Percentiles rank a stretch among this genome's conserved stretches.
These are phyloP conservation scores for Nakataea oryzae DNA, from an alignment of 2,329 filamentous ascomycete genomes.

Conservation along the genomic window DNA sequence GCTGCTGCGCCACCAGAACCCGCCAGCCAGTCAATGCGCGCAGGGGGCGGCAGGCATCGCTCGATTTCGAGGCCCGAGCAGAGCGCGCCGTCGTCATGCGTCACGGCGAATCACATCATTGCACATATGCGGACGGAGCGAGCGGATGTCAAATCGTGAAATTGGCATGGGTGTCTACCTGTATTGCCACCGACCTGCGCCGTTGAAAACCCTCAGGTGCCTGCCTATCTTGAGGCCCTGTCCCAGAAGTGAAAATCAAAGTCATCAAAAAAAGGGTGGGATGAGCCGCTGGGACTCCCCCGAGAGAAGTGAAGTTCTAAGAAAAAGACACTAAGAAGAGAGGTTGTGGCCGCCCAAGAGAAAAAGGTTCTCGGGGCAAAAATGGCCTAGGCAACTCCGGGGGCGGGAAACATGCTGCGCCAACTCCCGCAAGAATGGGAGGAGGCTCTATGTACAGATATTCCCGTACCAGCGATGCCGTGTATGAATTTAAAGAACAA, in stretches of 20 bases:
- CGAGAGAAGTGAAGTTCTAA: neutral
- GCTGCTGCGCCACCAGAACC: neutral
- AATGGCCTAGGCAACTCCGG: too few relatives aligned
- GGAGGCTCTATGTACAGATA: neutral
- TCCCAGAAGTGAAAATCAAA: neutral
- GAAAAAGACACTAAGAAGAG: neutral
- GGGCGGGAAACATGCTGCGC: too few relatives aligned
- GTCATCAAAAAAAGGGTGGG: neutral
- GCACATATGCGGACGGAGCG: too few relatives aligned
- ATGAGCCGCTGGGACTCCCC: neutral
- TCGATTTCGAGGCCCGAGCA: too few relatives aligned
- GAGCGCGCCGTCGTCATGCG: too few relatives aligned
- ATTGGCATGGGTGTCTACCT: neutral
- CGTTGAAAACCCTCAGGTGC: neutral
- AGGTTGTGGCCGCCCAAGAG: neutral
- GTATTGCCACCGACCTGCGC: neutral
- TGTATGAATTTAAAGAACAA: neutral
- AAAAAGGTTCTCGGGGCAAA: too few relatives aligned
- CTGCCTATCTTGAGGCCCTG: neutral
- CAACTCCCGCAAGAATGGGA: too few relatives aligned
- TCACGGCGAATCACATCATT: too few relatives aligned
- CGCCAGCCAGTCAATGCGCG: too few relatives aligned
- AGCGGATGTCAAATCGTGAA: neutral
- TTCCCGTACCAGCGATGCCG: neutral
- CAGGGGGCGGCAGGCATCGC: too few relatives aligned